Evolutionary conservation across 2,329 filamentous ascomycete genomes (phyloP).

Genomic region (Alternaria metachromatica): DNA sequence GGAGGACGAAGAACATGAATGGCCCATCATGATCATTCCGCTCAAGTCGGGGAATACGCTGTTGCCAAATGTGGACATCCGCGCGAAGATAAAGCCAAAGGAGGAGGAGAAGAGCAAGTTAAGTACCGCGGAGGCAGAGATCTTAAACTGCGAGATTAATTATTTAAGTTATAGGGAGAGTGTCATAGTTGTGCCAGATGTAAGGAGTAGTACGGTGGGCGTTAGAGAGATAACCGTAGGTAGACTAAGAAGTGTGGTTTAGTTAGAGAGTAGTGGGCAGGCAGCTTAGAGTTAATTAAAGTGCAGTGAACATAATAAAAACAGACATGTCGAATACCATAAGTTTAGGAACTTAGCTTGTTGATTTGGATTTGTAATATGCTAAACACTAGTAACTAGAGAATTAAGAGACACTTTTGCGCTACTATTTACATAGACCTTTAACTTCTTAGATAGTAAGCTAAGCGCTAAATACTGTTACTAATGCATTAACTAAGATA

Average conservation of each 20-base stretch:
- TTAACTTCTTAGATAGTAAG: no score
- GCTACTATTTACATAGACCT: no score
- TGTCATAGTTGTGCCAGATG: conserved; percentile 75
- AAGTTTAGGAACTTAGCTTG: no score
- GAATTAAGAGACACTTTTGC: no score
- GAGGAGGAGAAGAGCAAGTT: conserved; percentile 30
- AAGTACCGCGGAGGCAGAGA: conserved; percentile 20
- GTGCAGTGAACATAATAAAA: no score
- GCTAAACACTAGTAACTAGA: no score
- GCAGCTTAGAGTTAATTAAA: no score
- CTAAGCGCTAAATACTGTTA: no score
- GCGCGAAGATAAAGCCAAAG: conserved; percentile 58
- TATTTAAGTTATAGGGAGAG: conserved; percentile 79
- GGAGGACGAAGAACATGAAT: conserved; percentile 56
- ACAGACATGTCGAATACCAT: no score
- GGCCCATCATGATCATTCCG: conserved; percentile 80
- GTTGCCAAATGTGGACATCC: conserved; percentile 80
- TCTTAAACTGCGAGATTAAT: conserved; percentile 75
- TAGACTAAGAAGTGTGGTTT: conserved; percentile 33
- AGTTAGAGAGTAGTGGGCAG: conserved; percentile 34
- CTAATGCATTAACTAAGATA: no score
- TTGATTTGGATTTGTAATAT: no score
- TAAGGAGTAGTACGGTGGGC: conserved; percentile 66
- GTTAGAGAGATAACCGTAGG: conserved; percentile 37
- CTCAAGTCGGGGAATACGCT: conserved; percentile 79